A percentile compares a stretch with the other conserved stretches of the same genome.
These are phyloP conservation scores for Trichoderma brevicompactum DNA, from an alignment of 2,329 filamentous ascomycete species.

Conservation along the genomic window DNA sequence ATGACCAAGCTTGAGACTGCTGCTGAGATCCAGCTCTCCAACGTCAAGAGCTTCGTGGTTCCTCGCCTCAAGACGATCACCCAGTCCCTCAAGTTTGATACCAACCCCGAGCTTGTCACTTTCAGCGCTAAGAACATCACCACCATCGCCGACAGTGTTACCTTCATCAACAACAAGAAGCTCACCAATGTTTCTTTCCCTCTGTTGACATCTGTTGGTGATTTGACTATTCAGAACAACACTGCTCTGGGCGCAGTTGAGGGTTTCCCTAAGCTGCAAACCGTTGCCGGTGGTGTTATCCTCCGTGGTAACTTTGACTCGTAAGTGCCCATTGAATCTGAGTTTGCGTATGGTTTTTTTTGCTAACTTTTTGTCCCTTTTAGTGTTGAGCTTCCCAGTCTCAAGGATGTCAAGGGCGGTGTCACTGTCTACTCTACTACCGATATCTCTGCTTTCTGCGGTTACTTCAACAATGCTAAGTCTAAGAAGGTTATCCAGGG, in stretches of 20 bases:
- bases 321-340: constrained; percentile 59
- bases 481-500: constrained; percentile 50
- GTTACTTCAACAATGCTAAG: constrained; percentile 53
- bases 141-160: constrained; percentile 58
- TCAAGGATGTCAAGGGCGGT: constrained; percentile 71
- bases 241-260: constrained; percentile 68
- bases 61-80: constrained; percentile 75
- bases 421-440: constrained; percentile 71
- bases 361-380: not conserved
- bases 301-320: constrained; percentile 81
- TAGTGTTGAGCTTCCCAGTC: constrained; percentile 71
- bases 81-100: constrained; percentile 82
- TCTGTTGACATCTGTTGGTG: constrained; percentile 65
- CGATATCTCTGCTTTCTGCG: constrained; percentile 60
- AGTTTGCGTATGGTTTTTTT: not conserved
- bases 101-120: constrained; percentile 66
- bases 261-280: constrained; percentile 69
- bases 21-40: constrained; percentile 62
- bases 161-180: constrained; percentile 65
- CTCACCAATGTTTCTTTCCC: constrained; percentile 78
- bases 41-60: constrained; percentile 73
- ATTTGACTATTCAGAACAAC: constrained; percentile 90
- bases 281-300: constrained; percentile 79
- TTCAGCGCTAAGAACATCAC: constrained; percentile 74
- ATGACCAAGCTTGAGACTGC: constrained; percentile 76